Evolutionary conservation across 495 filamentous ascomycete genomes (phyloP).

Genomic region (Lepidopterella palustris): DNA sequence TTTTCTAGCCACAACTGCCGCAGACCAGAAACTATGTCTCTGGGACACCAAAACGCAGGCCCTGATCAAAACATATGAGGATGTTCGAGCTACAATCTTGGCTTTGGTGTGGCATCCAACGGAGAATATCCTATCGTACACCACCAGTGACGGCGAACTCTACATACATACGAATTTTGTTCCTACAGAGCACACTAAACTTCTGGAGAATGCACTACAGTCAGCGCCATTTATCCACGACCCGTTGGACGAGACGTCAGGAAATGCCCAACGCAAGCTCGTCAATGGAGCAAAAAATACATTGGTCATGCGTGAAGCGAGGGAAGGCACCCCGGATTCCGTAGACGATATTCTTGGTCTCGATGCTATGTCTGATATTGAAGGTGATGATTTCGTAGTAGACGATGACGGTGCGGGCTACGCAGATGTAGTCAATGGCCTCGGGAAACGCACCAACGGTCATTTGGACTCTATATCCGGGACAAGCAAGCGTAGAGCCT

Average conservation of each 20-base stretch:
- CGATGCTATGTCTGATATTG: constrained; percentile 29
- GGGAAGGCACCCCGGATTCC: constrained; percentile 47
- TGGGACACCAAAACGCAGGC: constrained; percentile 89
- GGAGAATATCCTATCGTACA: constrained; percentile 81
- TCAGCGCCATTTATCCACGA: constrained; percentile 82
- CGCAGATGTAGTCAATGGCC: constrained; percentile 54
- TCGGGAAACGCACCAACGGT: constrained; percentile 53
- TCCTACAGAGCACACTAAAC: constrained; percentile 52
- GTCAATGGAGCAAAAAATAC: constrained; percentile 51
- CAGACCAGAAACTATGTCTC: constrained; percentile 73
- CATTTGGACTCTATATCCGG: constrained; percentile 46
- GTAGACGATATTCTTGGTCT: constrained; percentile 56
- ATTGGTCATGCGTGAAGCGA: constrained; percentile 31
- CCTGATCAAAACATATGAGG: constrained; percentile 49
- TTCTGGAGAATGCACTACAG: constrained; percentile 57
- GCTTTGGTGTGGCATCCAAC: constrained; percentile 86
- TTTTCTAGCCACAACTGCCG: constrained; percentile 71
- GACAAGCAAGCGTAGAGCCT: constrained; percentile 58
- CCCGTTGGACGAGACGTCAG: constrained; percentile 63
- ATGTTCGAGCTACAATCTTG: constrained; percentile 58
- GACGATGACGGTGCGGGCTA: constrained; percentile 97
- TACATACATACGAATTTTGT: constrained; percentile 82
- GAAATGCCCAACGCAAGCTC: constrained; percentile 52
- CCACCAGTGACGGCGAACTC: constrained; percentile 82
- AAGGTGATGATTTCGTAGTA: constrained; percentile 73